Evolutionary conservation across 1,139 yeast genomes (phyloP), one percentile per base, ranked within the genome.

Genomic region (Debaryomyces udenii): DNA sequence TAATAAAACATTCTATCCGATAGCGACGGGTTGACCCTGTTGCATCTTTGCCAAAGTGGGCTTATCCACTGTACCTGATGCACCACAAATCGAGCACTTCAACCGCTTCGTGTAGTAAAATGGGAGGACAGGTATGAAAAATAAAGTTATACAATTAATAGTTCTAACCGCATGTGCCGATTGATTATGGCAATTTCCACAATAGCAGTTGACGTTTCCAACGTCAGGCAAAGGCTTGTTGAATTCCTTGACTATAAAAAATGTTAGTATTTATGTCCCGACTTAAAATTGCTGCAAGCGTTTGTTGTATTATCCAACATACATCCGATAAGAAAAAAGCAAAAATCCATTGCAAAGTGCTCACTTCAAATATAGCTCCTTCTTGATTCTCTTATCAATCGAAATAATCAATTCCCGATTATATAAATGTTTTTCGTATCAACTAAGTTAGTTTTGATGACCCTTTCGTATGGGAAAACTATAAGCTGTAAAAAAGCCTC

Each of bases 121-220:
- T 18, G 78, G 78, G 20, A 73, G 49, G 13, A 73, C 62, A 1
- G 78, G 78, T 31, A 73, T 64, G 55, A 73, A 72, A 49, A 73
- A 73, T 20, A 73, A 46, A 0, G 78, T 73, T n/a, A 73, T 62
- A 49, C 69, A 59, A 46, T 70, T 70, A 46, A 68, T 68, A 14
- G 75, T 61, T 38, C 73, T 59, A 7, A 68, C 60, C 1, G 77
- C 71, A 52, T 61, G 64, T 2, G 74, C 78, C 17, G 74, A 63
- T 42, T 70, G 74, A 50, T 73, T 73, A 49, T 73, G 78, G 45
- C 78, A 73, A 43, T 70, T 66, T 2, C 66, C 63, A 46, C 75
- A 69, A 42, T 64, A 64, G 40, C 70, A 64, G 9, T 55, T 42
- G 7, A 64, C 44, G 38, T 60, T 44, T 1, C 69, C 69, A 9